Evolutionary conservation across 371 early-diverging fungal genomes (phyloP).

Genomic region (Mortierella sp.): DNA sequence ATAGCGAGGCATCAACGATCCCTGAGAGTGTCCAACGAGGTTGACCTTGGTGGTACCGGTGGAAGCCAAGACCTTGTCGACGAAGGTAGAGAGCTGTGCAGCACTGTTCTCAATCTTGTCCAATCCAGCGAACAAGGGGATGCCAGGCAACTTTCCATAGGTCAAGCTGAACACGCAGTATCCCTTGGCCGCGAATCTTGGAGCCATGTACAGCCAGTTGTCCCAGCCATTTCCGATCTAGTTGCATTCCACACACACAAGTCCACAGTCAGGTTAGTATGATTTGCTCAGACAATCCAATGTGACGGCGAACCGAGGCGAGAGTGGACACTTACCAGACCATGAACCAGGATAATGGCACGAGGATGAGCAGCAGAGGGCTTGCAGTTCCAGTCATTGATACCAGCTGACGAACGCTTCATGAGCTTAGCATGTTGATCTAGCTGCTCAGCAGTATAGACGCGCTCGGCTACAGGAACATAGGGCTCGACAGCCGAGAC

Average conservation of each 20-base stretch:
- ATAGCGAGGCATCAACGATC: conserved; percentile 48
- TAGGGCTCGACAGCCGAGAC: conserved; percentile 11
- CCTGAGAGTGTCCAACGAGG: conserved; percentile 48
- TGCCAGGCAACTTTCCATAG: conserved; percentile 32
- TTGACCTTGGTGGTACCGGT: conserved; percentile 50
- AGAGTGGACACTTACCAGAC: conserved; percentile 21
- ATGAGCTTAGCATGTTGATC: conserved; percentile 16
- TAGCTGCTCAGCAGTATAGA: conserved; percentile 32
- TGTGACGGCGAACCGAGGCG: too few relatives aligned
- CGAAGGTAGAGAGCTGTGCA: conserved; percentile 29
- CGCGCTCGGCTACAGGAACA: conserved; percentile 36
- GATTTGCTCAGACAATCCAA: too few relatives aligned
- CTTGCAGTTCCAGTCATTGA: conserved; percentile 49
- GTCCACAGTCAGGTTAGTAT: too few relatives aligned
- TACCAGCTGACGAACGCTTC: conserved; percentile 33
- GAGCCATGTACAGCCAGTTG: conserved; percentile 51
- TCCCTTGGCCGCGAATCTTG: conserved; percentile 27
- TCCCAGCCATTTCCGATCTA: conserved; percentile 47
- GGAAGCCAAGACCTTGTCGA: conserved; percentile 46
- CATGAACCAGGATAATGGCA: conserved; percentile 39
- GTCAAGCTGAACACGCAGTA: conserved; percentile 48
- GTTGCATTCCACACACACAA: too few relatives aligned
- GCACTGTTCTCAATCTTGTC: conserved; percentile 49
- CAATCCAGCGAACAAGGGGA: conserved; percentile 46
- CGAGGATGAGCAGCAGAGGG: conserved; percentile 20